Conservation (phyloP, 768 basidiomycete species). For the Leucogyrophana mollusca region DNA sequence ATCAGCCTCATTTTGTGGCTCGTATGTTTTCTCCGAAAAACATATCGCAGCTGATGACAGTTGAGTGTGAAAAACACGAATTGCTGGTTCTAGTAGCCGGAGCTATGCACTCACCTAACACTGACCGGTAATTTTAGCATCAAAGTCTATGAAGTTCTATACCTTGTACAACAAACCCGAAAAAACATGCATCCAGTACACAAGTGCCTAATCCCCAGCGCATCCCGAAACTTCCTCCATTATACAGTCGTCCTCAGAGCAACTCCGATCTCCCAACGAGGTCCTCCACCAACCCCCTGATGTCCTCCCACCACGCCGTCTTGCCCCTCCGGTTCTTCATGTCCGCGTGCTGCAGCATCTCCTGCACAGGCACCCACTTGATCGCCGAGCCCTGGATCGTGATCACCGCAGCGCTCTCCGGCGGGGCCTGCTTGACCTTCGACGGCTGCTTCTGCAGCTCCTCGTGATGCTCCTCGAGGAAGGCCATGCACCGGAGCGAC, state of each 20-base stretch:
- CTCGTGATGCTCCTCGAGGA: conserved; percentile 82
- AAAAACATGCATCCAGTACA: no score
- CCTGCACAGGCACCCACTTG: conserved; percentile 79
- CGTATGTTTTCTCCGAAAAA: no score
- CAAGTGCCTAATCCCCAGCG: no score
- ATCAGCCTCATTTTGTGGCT: no score
- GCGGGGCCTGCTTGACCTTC: conserved; percentile 53
- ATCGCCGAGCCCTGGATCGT: conserved; percentile 84
- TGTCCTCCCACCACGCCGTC: conserved; percentile 71
- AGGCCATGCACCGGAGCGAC: conserved; percentile 89
- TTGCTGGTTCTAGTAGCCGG: no score
- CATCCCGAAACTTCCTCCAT: no score
- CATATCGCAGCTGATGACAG: no score
- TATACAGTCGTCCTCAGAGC: conserved; percentile 13
- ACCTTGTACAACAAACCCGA: no score
- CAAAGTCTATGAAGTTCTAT: no score
- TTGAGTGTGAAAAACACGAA: no score
- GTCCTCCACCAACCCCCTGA: conserved; percentile 70
- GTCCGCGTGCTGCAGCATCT: conserved; percentile 85
- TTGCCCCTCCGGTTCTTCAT: conserved; percentile 87
- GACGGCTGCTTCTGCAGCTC: conserved; percentile 47
- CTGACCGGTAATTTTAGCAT: no score
- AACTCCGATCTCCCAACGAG: conserved; percentile 67
- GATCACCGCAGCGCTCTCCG: conserved; percentile 82
- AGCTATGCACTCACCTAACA: no score